Evolutionary conservation across 1,139 yeast species (phyloP).

Genomic region (Williopsis jadinii): DNA sequence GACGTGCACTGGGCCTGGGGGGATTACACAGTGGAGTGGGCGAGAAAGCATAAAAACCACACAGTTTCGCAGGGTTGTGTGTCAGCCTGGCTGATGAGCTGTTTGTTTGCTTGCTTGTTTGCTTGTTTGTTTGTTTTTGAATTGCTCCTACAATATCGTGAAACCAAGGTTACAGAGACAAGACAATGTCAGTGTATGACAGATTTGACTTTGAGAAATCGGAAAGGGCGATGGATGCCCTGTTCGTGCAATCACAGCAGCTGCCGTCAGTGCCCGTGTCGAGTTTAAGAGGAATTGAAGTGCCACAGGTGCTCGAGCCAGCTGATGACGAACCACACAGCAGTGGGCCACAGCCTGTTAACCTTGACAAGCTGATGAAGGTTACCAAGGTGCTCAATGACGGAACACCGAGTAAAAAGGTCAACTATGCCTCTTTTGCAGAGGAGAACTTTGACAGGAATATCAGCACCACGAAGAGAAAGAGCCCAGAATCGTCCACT

Average conservation of each 20-base stretch:
- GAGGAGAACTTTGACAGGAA: slow-evolving; percentile 5
- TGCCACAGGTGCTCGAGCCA: background rate
- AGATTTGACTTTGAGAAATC: background rate
- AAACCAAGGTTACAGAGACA: too few relatives aligned
- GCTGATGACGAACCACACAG: background rate
- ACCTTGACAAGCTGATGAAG: slow-evolving; percentile 8
- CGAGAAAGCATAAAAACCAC: too few relatives aligned
- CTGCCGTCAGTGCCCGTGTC: background rate
- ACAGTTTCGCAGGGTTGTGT: too few relatives aligned
- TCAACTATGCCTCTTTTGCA: slow-evolving; percentile 15
- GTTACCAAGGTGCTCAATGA: slow-evolving; percentile 4
- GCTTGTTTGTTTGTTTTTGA: too few relatives aligned
- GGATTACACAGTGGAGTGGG: too few relatives aligned
- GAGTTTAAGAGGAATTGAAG: background rate
- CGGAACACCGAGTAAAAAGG: background rate
- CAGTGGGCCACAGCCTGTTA: slow-evolving; percentile 4
- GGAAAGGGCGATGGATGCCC: slow-evolving; percentile 1
- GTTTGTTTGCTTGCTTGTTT: too few relatives aligned
- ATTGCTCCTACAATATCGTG: too few relatives aligned
- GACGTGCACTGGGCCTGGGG: too few relatives aligned
- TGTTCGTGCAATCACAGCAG: background rate
- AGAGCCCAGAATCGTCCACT: background rate
- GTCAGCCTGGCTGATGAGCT: too few relatives aligned
- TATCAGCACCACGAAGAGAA: background rate
- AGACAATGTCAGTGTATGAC: too few relatives aligned